Evolutionary conservation across 108 stramenopile species (phyloP), one percentile per base, ranked within the genome.

Genomic region (Nitzschia putrida): DNA sequence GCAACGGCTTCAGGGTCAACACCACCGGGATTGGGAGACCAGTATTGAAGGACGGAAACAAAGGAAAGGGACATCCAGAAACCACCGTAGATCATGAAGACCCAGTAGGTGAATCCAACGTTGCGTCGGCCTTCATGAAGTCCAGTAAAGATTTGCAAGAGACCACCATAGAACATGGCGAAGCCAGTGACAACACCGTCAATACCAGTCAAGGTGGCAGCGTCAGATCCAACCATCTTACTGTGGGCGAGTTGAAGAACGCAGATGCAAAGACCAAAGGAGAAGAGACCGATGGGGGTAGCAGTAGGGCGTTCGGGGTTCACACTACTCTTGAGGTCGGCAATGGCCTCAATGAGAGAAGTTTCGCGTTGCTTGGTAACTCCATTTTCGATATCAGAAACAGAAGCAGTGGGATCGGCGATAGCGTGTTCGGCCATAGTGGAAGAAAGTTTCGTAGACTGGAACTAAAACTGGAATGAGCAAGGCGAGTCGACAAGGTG

Each of bases 81-180:
- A 11, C 58, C 80, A 22, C 80, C 80, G 37, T 77, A 81, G 16
- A 59, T n/a, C 18, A 44, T 29, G 68, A 81, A 81, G 20, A 72
- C 80, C 9, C 75, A 73, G 51, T 66, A 81, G 2, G 71, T 71
- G 67, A 81, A 81, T 37, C 72, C 41, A 25, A 72, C 68, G 59
- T 77, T 77, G n/a, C 75, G 61, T 47, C 47, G 41, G 13, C 76
- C 37, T 49, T 81, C 80, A n/a, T 44, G 13, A 2, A 81, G 26
- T 6, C 80, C 80, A 24, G 71, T 75, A 52, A 81, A 47, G 8
- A 81, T n/a, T 44, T 81, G 80, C 13, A 72, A 25, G 7, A 81
- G 41, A 24, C 80, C 80, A 42, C 80, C 80, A 57, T 71, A 81
- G 56, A 81, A 81, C 13, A 77, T 41, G 53, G 75, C 80, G 34